Percentiles rank a stretch among this genome's conserved stretches.
Evolutionary conservation across 805 yeast species (phyloP).

Genomic region (Torulaspora gathmanii): DNA sequence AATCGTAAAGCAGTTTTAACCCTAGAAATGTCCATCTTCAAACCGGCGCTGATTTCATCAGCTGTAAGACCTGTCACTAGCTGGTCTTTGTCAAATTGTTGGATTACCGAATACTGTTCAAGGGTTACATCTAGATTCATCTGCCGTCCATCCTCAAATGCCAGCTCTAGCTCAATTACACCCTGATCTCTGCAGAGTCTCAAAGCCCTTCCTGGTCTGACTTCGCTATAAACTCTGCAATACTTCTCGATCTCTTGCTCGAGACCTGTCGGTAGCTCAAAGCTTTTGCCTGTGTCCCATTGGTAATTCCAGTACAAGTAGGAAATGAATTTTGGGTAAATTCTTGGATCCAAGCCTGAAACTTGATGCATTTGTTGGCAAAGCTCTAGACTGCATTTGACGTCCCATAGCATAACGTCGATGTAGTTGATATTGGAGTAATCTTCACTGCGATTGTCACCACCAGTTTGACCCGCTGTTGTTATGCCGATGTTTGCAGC

Average conservation of each 20-base stretch:
- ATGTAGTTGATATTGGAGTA: constrained; percentile 45
- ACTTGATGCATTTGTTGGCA: constrained; percentile 39
- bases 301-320: constrained; percentile 72
- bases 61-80: constrained; percentile 26
- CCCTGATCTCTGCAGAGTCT: constrained; percentile 58
- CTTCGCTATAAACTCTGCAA: constrained; percentile 38
- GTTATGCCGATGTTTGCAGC: constrained; percentile 2
- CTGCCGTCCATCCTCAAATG: constrained; percentile 42
- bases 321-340: constrained; percentile 64
- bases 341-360: constrained; percentile 20
- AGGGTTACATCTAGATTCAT: constrained; percentile 52
- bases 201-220: constrained; percentile 56
- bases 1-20: constrained; percentile 43
- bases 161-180: constrained; percentile 54
- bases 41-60: constrained; percentile 32
- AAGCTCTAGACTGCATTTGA: constrained; percentile 49
- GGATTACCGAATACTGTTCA: constrained; percentile 61
- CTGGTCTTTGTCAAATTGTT: constrained; percentile 36
- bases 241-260: constrained; percentile 42
- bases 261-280: constrained; percentile 47
- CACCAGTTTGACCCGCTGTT: constrained; percentile 1
- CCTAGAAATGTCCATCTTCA: constrained; percentile 42
- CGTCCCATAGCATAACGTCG: constrained; percentile 81
- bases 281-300: constrained; percentile 24
- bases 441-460: constrained; percentile 10